Base-by-base conservation (phyloP, 106 monocot genomes). In the Allium fistulosum region DNA sequence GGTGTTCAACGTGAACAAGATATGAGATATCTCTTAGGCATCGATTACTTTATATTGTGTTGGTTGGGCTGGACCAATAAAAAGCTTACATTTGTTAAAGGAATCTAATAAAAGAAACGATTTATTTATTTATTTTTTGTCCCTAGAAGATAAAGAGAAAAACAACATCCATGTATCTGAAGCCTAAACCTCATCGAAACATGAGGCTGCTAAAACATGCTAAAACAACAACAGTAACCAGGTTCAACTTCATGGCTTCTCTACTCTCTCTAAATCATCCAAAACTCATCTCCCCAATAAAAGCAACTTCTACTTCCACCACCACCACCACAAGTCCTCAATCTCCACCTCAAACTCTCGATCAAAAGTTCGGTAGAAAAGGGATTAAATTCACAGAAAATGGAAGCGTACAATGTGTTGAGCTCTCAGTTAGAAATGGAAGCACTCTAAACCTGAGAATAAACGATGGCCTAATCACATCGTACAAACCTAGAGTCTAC, bases 401-500 rank as follows among this genome's bases (percentile, higher is more conserved):
- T 56, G 65, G 74, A 37, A 74, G 62, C 10, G 75, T 72, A 9
- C 74, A 83, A 8, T 48, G 78, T 0, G 83, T 87, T n/a, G 85
- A 90, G 65, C 77, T 95, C 22, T 69, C 56, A 7, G 88, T 91
- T 12, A 62, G 91, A 65, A 91, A 91, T 49, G 87, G 85, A 1
- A 91, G 94, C 82, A 91, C 91, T 1, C 76, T 91, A 49, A 59
- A 26, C 17, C 79, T 95, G 18, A 65, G 80, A 11, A 66, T 91
- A 2, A 26, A 82, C 26, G 94, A 91, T 47, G 94, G 87, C 0
- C 63, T 95, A n/a, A 64, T 95, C 17, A 95, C 91, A 1, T 95
- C 94, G 6, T 95, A 95, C 83, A 79, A 71, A 78, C 94, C 94
- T 27, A 91, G 91, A 76, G 94, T 95, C 17, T 88, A 81, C 65